Conservation (phyloP, 768 basidiomycete genomes). For the Mycena leptocephala region DNA sequence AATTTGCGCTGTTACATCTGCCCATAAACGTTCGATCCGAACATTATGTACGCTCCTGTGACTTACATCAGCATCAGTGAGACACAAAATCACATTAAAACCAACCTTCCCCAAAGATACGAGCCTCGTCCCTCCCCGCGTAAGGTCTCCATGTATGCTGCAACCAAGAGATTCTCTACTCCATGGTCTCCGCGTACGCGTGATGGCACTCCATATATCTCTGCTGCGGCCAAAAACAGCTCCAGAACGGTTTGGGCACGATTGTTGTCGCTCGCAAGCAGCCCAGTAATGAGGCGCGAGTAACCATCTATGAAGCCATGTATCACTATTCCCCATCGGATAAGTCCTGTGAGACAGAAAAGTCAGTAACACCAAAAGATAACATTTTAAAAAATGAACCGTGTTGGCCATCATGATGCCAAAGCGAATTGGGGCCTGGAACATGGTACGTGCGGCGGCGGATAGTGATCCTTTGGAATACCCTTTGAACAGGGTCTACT, state of each 20-base stretch:
- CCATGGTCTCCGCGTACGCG: neutral
- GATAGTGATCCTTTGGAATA: slow-evolving; percentile 14
- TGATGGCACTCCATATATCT: neutral
- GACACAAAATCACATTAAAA: neutral
- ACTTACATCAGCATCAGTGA: neutral
- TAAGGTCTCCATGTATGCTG: neutral
- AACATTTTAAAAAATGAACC: neutral
- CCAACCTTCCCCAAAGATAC: neutral
- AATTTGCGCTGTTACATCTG: slow-evolving; percentile 51
- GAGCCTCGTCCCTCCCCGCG: neutral
- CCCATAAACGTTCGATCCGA: slow-evolving; percentile 57
- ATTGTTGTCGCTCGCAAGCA: neutral
- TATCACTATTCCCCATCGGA: slow-evolving; percentile 1
- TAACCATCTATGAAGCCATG: neutral
- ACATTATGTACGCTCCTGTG: slow-evolving; percentile 59
- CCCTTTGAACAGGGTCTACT: slow-evolving; percentile 29
- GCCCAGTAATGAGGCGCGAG: neutral
- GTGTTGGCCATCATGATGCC: slow-evolving; percentile 46
- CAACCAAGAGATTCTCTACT: neutral
- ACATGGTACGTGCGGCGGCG: slow-evolving; percentile 41
- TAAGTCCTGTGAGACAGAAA: neutral
- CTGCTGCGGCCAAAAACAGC: neutral
- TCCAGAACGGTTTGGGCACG: neutral
- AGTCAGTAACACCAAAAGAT: neutral
- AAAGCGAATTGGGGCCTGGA: slow-evolving; percentile 49